Base-by-base conservation (phyloP, 2,329 filamentous ascomycete genomes). In the Chalaropsis thielavioides region DNA sequence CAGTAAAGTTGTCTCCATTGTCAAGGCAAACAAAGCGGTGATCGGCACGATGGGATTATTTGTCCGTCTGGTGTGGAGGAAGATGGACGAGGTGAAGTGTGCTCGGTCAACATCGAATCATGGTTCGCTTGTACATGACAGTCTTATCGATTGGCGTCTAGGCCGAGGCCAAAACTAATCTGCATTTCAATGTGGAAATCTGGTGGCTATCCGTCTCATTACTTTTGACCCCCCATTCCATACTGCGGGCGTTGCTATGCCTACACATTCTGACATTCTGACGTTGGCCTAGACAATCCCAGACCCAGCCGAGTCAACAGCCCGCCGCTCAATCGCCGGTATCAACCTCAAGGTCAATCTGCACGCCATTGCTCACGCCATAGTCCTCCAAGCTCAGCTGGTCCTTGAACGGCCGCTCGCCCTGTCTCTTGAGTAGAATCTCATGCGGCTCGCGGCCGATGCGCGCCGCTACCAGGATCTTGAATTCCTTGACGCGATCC, bases 391-490 rank as follows among this genome's bases (percentile, higher is more conserved):
- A 75, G 41, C 85, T 92, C 67, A 96, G 80, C 70, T 87, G 83
- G 73, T 97, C 92, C 78, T 96, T 96, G 74, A 97, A 96, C 27
- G 92, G 92, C 69, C 92, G 78, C 76, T 96, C 90, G 13, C 92
- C 90, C 76, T 97, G 92, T 69, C 92, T 81, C 79, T 95, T 94
- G 67, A 97, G 76, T 76, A 96, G 80, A 69, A 97, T 96, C 76
- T 96, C 90, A 72, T 92, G 89, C 56, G 92, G 88, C 70, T 95
- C 87, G 43, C 92, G 83, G 1, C 92, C 92, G 71, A 96, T 95
- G 68, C 88, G 83, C 49, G 89, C 89, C 3, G 92, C 92, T 27
- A 96, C 91, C 80, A 95, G 87, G 59, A 91, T 86, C 77, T 96
- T 96, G 77, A 96, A 90, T 67, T 92, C 81, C 69, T 86, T 87